phyloP scores from a whole-genome alignment of 208 protist species.

The Tritrichomonas foetus region DNA sequence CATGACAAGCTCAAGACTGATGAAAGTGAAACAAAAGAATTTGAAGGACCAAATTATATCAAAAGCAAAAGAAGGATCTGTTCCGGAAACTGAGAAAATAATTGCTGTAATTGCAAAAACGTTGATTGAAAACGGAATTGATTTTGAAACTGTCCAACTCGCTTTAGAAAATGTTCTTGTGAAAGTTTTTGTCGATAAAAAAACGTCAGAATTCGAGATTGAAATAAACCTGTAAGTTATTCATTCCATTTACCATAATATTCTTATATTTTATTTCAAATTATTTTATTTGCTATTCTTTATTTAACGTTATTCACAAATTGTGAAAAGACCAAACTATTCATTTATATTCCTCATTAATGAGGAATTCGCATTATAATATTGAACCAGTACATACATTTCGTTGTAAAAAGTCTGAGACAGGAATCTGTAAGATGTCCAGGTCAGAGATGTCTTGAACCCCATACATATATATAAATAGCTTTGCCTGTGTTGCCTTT shows the following conservation, averaged over 20 bases:
- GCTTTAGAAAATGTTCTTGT: neutral
- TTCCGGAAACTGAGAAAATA: conserved; percentile 11
- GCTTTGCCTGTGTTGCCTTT: too few species aligned
- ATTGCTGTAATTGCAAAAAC: neutral
- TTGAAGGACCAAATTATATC: neutral
- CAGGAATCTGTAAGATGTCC: too few species aligned
- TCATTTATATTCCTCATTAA: too few species aligned
- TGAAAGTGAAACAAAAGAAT: neutral
- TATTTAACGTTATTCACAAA: too few species aligned
- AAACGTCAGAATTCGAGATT: neutral
- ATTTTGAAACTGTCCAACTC: neutral
- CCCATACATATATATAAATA: too few species aligned
- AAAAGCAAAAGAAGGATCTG: neutral
- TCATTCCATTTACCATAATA: neutral
- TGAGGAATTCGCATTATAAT: too few species aligned
- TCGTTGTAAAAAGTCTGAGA: too few species aligned
- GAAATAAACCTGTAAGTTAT: neutral
- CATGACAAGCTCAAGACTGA: neutral
- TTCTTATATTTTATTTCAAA: too few species aligned
- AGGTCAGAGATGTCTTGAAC: too few species aligned
- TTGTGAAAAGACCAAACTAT: too few species aligned
- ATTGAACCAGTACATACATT: too few species aligned
- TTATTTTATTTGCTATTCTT: too few species aligned
- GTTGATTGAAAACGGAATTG: neutral
- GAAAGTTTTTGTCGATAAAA: neutral